phyloP scores from a whole-genome alignment of 1,139 yeast species.

The Magnusiomyces sp. region DNA sequence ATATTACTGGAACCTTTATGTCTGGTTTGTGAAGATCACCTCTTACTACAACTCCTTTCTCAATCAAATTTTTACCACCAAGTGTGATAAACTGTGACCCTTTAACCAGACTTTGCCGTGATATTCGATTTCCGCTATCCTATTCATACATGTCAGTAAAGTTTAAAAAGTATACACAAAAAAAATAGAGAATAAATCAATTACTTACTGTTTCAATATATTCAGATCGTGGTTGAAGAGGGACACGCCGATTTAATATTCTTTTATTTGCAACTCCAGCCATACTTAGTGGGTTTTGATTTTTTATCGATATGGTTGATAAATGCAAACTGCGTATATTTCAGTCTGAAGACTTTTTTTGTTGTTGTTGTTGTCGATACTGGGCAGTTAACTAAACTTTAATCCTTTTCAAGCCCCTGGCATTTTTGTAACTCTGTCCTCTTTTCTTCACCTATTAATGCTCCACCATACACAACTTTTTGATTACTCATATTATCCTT shows the following conservation, averaged over 20 bases:
- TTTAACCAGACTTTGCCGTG: conserved; percentile 38
- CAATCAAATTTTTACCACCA: conserved; percentile 39
- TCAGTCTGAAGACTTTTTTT: too few species aligned
- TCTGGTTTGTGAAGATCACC: conserved; percentile 36
- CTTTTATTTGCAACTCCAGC: not conserved
- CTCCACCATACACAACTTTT: too few species aligned
- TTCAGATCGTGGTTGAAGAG: conserved; percentile 11
- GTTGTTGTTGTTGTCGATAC: too few species aligned
- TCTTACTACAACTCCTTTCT: conserved; percentile 31
- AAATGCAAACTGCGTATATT: too few species aligned
- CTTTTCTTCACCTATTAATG: too few species aligned
- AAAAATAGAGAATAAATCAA: conserved; percentile 6
- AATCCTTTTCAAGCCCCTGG: too few species aligned
- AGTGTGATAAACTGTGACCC: conserved; percentile 40
- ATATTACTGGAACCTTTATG: conserved; percentile 36
- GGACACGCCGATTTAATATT: not conserved
- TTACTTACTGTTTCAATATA: conserved; percentile 25
- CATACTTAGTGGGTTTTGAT: not conserved
- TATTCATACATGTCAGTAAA: conserved; percentile 23
- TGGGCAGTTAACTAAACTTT: too few species aligned
- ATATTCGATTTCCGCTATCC: conserved; percentile 49
- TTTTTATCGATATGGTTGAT: too few species aligned
- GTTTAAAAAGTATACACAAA: conserved; percentile 23
- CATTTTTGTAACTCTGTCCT: too few species aligned
- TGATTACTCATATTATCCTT: not conserved